Evolutionary conservation across 257 asterid genomes (phyloP).

Genomic region (Nicotiana tomentosiformis): DNA sequence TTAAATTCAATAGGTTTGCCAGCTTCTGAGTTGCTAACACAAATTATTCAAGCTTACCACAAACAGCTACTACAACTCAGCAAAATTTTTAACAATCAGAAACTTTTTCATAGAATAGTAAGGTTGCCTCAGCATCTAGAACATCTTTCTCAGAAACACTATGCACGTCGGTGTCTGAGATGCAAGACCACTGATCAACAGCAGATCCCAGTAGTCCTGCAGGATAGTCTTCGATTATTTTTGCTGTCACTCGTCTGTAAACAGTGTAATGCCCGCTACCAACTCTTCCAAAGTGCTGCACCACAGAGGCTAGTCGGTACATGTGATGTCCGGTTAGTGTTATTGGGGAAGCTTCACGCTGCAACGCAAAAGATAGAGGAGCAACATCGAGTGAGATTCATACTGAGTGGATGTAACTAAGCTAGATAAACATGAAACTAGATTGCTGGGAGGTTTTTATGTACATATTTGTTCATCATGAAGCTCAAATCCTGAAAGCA

Average conservation of each 20-base stretch:
- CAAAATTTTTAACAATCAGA: background rate
- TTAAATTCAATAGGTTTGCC: background rate
- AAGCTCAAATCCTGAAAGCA: background rate
- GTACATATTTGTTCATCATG: background rate
- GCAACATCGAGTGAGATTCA: background rate
- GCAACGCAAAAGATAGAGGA: conserved; percentile 7
- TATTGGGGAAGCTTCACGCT: conserved; percentile 21
- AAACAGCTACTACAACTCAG: background rate
- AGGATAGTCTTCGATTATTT: conserved; percentile 41
- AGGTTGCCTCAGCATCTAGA: conserved; percentile 66
- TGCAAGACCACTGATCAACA: conserved; percentile 67
- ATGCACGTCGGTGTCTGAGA: conserved; percentile 72
- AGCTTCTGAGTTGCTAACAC: background rate
- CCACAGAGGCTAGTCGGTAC: conserved; percentile 71
- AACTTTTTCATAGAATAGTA: conserved; percentile 77
- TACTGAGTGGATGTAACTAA: background rate
- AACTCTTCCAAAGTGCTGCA: conserved; percentile 71
- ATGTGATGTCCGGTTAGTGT: conserved; percentile 17
- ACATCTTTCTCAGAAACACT: conserved; percentile 68
- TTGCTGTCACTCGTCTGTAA: conserved; percentile 57
- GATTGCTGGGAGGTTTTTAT: background rate
- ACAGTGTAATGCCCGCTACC: conserved; percentile 87
- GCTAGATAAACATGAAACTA: background rate
- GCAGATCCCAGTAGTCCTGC: conserved; percentile 42
- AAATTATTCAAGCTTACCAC: background rate